Percentiles rank a stretch among this genome's conserved stretches.
Evolutionary conservation across 129 eudicot species (phyloP).

Genomic region (Helichrysum umbraculigerum): DNA sequence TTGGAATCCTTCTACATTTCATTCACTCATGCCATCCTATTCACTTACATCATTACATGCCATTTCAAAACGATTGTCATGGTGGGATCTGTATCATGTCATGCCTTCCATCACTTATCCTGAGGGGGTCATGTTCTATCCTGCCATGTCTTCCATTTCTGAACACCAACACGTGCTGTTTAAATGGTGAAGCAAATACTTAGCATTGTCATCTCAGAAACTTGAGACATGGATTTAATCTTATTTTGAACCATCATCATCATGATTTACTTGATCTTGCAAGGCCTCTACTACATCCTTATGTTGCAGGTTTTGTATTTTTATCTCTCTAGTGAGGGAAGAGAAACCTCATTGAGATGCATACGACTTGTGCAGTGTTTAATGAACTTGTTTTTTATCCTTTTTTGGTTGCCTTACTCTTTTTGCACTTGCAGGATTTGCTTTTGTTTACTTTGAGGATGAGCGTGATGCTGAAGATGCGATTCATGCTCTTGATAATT

Average conservation of each 20-base stretch:
- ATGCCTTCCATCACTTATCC: conserved; percentile 59
- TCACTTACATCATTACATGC: conserved; percentile 58
- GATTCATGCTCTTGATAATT: conserved; percentile 71
- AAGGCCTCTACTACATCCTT: conserved; percentile 74
- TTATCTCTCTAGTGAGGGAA: conserved; percentile 45
- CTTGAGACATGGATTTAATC: conserved; percentile 60
- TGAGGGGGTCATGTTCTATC: conserved; percentile 43
- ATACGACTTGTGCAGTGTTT: conserved; percentile 24
- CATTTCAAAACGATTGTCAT: conserved; percentile 60
- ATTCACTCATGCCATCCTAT: conserved; percentile 41
- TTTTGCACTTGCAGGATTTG: conserved; percentile 63
- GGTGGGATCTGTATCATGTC: conserved; percentile 81
- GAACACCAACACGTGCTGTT: conserved; percentile 61
- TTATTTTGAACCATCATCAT: conserved; percentile 52
- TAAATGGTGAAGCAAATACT: conserved; percentile 78
- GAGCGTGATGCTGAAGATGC: conserved; percentile 98
- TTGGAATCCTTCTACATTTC: conserved; percentile 68
- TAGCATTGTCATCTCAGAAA: conserved; percentile 55
- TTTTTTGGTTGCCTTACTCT: conserved; percentile 4
- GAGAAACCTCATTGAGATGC: conserved; percentile 42
- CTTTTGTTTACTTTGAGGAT: conserved; percentile 93
- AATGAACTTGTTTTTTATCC: background rate
- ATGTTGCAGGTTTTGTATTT: conserved; percentile 85
- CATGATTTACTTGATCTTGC: conserved; percentile 68
- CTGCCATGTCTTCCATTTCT: conserved; percentile 64